A percentile compares a stretch with the other conserved stretches of the same genome.
Evolutionary conservation across 2,329 filamentous ascomycete genomes (phyloP).

Genomic region (Coniochaeta sp.): DNA sequence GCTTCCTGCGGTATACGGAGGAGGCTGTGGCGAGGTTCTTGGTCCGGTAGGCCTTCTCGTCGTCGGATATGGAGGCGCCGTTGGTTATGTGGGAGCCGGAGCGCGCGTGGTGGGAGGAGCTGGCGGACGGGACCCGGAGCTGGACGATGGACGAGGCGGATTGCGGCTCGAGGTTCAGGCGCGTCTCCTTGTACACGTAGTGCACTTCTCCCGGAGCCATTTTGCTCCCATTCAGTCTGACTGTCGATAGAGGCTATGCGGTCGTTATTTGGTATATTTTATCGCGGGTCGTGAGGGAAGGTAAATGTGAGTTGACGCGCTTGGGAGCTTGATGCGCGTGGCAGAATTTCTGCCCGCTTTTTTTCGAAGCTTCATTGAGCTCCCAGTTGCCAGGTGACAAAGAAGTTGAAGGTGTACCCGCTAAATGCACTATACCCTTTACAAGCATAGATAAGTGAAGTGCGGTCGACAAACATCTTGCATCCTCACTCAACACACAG

Average conservation of each 20-base stretch:
- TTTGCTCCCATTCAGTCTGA: conserved; percentile 50
- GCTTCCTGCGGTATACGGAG: conserved; percentile 76
- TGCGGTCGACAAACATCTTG: no score
- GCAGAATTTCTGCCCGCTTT: conserved; percentile 18
- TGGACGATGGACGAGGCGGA: conserved; percentile 63
- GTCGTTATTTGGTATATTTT: neutral
- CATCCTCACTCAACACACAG: no score
- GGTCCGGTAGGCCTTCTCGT: conserved; percentile 66
- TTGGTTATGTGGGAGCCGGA: conserved; percentile 23
- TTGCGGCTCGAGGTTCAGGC: conserved; percentile 71
- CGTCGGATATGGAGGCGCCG: conserved; percentile 44
- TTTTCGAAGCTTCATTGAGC: neutral
- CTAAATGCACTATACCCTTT: neutral
- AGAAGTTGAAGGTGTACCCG: neutral
- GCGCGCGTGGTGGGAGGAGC: conserved; percentile 11
- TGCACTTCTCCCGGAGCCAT: conserved; percentile 59
- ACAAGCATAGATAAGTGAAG: neutral
- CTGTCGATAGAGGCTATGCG: neutral
- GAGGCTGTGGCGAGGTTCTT: conserved; percentile 70
- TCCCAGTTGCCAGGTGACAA: conserved; percentile 1
- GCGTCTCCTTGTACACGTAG: conserved; percentile 79
- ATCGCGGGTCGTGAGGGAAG: neutral
- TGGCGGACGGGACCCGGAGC: conserved; percentile 57
- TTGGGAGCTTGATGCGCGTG: conserved; percentile 4
- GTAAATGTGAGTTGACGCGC: neutral